These are phyloP conservation scores for Aspergillus fijiensis DNA, from an alignment of 2,329 filamentous ascomycete genomes.

Conservation along the genomic window DNA sequence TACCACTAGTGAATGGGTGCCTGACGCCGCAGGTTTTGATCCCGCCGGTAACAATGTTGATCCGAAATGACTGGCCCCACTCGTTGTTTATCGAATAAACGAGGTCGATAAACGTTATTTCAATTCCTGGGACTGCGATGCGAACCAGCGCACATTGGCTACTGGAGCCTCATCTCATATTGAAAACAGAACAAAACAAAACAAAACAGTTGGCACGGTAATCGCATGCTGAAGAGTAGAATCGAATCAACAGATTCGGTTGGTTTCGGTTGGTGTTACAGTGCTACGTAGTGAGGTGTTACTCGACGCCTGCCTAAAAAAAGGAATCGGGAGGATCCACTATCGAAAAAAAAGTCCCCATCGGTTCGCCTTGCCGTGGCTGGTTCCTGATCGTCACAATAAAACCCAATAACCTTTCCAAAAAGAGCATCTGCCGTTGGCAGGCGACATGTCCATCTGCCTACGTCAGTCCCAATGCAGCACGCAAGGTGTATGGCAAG, in stretches of 20 bases:
- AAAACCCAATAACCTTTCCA: neutral
- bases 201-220: too few species aligned
- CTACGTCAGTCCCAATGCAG: neutral
- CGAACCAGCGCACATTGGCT: too few species aligned
- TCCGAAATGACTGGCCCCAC: slow-evolving; percentile 30
- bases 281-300: too few species aligned
- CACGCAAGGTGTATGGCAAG: neutral
- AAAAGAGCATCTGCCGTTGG: neutral
- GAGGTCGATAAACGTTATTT: neutral
- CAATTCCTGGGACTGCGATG: neutral
- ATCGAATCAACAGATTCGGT: neutral
- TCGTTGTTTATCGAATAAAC: neutral
- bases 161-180: too few species aligned
- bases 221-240: too few species aligned
- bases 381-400: neutral
- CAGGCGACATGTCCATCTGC: neutral
- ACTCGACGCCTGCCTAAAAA: slow-evolving; percentile 18
- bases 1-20: neutral
- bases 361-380: neutral
- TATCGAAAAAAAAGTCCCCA: slow-evolving; percentile 2
- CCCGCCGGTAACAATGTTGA: slow-evolving; percentile 27
- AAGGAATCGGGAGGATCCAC: slow-evolving; percentile 10
- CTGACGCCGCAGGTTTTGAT: slow-evolving; percentile 1
- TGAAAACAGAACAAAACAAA: too few species aligned
- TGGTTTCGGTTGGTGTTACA: neutral